phyloP scores from a whole-genome alignment of 805 yeast genomes.

The Lachancea sp. region DNA sequence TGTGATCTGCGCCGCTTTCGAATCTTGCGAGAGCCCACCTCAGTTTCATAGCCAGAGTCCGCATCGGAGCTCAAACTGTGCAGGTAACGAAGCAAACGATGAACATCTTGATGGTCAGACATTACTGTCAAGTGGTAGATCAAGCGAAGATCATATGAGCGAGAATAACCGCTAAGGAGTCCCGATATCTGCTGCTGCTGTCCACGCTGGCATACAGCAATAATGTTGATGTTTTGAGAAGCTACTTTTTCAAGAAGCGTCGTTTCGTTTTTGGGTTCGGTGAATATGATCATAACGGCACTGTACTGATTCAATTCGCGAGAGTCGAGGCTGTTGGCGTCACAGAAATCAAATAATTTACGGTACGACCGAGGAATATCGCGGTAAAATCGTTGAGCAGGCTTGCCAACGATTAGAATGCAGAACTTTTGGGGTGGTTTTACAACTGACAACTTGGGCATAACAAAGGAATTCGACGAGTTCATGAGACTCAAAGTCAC shows the following conservation, averaged over 20 bases:
- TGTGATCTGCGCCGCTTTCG: constrained; percentile 7
- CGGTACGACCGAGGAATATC: constrained; percentile 22
- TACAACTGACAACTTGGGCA: constrained; percentile 28
- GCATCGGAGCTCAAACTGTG: constrained; percentile 14
- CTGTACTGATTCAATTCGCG: constrained; percentile 12
- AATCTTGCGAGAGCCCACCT: constrained; percentile 6
- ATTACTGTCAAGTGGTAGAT: constrained; percentile 23
- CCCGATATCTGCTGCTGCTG: constrained; percentile 24
- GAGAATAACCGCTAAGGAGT: constrained; percentile 18
- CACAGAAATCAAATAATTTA: constrained; percentile 20
- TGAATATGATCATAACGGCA: constrained; percentile 21
- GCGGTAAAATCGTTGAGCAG: constrained; percentile 21
- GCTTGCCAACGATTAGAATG: constrained; percentile 25
- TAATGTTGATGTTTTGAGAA: constrained; percentile 17
- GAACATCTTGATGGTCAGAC: constrained; percentile 20
- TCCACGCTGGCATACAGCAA: constrained; percentile 27
- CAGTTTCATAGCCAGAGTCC: constrained; percentile 13
- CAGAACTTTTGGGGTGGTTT: constrained; percentile 19
- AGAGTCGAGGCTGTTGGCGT: constrained; percentile 14
- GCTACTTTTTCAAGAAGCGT: constrained; percentile 22
- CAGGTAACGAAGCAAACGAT: constrained; percentile 17
- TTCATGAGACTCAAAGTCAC: constrained; percentile 22
- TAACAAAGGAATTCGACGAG: constrained; percentile 29
- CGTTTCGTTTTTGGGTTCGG: constrained; percentile 21
- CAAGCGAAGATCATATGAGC: constrained; percentile 17